phyloP scores from a whole-genome alignment of 768 basidiomycete genomes.

The Mycena alexandri region DNA sequence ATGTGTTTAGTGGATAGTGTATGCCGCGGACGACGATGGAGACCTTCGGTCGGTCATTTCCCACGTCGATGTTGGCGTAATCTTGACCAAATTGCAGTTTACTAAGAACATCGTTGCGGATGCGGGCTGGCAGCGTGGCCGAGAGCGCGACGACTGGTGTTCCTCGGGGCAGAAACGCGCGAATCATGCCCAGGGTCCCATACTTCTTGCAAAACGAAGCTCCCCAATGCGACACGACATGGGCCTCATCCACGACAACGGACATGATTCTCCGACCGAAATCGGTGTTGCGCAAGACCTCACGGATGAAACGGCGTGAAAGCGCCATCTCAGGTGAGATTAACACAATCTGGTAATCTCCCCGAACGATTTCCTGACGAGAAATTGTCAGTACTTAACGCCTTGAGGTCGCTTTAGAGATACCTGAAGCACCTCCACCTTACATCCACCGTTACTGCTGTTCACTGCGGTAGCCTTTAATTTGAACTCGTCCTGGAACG shows the following conservation, averaged over 20 bases:
- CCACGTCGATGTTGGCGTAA: constrained; percentile 1
- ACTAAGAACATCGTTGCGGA: constrained; percentile 6
- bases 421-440: constrained; percentile 41
- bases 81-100: constrained; percentile 21
- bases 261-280: constrained; percentile 41
- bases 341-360: constrained; percentile 47
- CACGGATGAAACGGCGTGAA: constrained; percentile 42
- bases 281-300: constrained; percentile 41
- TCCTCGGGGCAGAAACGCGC: neutral
- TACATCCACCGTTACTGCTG: constrained; percentile 46
- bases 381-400: no score
- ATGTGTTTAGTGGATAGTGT: constrained; percentile 48
- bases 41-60: constrained; percentile 39
- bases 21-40: constrained; percentile 48
- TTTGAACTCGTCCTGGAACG: constrained; percentile 47
- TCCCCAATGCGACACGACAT: constrained; percentile 54
- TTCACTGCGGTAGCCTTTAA: constrained; percentile 49
- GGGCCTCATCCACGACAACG: constrained; percentile 51
- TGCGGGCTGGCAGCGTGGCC: constrained; percentile 3
- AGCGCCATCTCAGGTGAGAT: constrained; percentile 52
- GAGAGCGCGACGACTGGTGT: constrained; percentile 8
- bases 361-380: constrained; percentile 39
- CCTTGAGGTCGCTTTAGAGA: no score
- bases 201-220: constrained; percentile 21
- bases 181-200: constrained; percentile 1